Percentiles rank a stretch among this genome's conserved stretches.
Conservation (phyloP, 768 basidiomycete species). For the Mycena albidolilacea region DNA sequence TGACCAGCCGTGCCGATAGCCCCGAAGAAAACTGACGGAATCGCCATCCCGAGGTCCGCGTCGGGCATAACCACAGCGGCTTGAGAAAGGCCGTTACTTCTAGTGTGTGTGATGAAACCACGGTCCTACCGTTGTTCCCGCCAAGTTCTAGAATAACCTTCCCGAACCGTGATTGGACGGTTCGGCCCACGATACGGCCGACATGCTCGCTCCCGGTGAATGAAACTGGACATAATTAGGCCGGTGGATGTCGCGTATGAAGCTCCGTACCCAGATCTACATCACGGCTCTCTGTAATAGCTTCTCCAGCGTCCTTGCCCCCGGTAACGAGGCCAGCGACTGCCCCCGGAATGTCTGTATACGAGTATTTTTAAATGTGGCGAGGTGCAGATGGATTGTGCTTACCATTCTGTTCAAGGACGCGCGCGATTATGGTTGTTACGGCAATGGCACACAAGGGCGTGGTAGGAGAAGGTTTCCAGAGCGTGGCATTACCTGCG, state of each 20-base stretch:
- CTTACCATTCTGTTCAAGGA: slow-evolving; percentile 82
- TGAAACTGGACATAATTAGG: slow-evolving; percentile 70
- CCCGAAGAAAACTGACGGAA: slow-evolving; percentile 93
- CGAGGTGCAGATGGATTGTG: neutral
- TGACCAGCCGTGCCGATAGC: slow-evolving; percentile 87
- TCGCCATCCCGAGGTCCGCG: slow-evolving; percentile 91
- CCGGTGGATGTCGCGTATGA: neutral
- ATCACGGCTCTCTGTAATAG: slow-evolving; percentile 78
- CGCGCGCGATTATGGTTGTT: slow-evolving; percentile 84
- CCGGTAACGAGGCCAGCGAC: slow-evolving; percentile 89
- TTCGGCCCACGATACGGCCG: slow-evolving; percentile 90
- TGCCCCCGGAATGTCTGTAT: slow-evolving; percentile 76
- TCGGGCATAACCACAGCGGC: slow-evolving; percentile 95
- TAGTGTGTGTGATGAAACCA: slow-evolving; percentile 31
- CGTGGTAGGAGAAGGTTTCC: slow-evolving; percentile 95
- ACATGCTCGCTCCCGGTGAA: slow-evolving; percentile 96
- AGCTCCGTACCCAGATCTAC: slow-evolving; percentile 80
- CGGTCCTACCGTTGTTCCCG: slow-evolving; percentile 89
- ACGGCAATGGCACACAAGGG: slow-evolving; percentile 93
- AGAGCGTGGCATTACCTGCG: slow-evolving; percentile 93
- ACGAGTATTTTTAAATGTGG: slow-evolving; percentile 16
- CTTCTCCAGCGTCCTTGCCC: slow-evolving; percentile 84
- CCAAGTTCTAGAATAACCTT: slow-evolving; percentile 93
- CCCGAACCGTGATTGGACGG: slow-evolving; percentile 90
- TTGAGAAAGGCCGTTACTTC: slow-evolving; percentile 53